Evolutionary conservation across 23 red algal genomes (phyloP).

Genomic region (Gracilariopsis chorda): DNA sequence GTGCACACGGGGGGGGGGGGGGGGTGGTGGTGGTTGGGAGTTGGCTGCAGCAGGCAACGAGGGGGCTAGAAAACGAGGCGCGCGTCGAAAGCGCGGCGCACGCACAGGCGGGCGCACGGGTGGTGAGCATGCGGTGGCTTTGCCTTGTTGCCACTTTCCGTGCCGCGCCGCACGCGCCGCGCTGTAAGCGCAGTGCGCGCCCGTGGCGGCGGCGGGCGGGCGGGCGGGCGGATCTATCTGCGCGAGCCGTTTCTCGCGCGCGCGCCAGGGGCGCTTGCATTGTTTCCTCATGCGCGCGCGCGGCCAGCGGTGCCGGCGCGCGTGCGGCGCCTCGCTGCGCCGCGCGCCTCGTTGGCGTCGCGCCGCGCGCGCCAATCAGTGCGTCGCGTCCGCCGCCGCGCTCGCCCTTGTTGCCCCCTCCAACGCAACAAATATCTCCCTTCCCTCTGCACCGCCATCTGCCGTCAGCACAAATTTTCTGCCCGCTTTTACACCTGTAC

Average conservation of each 20-base stretch:
- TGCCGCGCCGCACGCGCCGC: background rate
- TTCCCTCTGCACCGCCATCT: background rate
- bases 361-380: background rate
- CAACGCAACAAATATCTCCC: too few species aligned
- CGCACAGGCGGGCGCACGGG: too few species aligned
- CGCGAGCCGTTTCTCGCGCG: too few species aligned
- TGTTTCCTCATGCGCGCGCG: background rate
- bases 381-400: background rate
- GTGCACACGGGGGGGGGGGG: background rate
- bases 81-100: background rate
- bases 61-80: background rate
- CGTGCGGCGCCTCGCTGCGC: background rate
- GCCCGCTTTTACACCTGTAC: background rate
- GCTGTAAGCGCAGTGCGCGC: too few species aligned
- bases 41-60: too few species aligned
- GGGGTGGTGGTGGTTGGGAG: too few species aligned
- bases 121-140: background rate
- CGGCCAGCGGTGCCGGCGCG: background rate
- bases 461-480: background rate
- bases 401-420: background rate
- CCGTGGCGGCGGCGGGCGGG: too few species aligned
- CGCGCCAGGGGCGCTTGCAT: background rate
- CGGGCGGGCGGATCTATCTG: too few species aligned
- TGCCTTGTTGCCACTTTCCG: background rate
- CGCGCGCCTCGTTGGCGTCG: background rate